phyloP scores from a whole-genome alignment of 345 rosid genomes.

The Populus ilicifolia region DNA sequence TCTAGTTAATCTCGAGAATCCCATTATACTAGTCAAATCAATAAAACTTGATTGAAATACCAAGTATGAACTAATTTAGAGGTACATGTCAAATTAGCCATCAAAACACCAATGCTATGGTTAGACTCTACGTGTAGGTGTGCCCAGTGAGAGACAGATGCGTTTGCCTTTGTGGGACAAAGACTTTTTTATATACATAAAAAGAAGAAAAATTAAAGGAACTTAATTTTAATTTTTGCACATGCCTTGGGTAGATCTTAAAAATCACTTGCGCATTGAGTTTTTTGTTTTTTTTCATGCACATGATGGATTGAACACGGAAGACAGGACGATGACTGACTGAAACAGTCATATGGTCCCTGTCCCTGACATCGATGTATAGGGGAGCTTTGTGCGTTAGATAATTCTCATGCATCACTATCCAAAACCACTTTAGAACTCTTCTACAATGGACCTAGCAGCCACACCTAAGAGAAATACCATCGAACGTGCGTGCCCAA shows the following conservation, averaged over 20 bases:
- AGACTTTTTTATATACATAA: no score
- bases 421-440: background rate
- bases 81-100: background rate
- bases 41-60: background rate
- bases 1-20: background rate
- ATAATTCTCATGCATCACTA: background rate
- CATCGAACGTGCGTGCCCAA: background rate
- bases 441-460: background rate
- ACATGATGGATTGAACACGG: background rate
- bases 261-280: background rate
- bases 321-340: background rate
- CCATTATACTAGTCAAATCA: background rate
- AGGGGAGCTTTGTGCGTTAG: background rate
- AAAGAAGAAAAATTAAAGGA: no score
- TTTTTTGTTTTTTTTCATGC: background rate
- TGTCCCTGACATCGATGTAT: background rate
- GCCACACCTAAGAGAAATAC: background rate
- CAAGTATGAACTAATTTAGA: background rate
- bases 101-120: no score
- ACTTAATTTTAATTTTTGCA: background rate
- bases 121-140: no score
- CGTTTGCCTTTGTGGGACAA: background rate
- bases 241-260: background rate
- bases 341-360: constrained; percentile 8
- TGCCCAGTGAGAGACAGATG: no score